Base-by-base conservation (phyloP, 345 rosid species). In the Durio zibethinus region DNA sequence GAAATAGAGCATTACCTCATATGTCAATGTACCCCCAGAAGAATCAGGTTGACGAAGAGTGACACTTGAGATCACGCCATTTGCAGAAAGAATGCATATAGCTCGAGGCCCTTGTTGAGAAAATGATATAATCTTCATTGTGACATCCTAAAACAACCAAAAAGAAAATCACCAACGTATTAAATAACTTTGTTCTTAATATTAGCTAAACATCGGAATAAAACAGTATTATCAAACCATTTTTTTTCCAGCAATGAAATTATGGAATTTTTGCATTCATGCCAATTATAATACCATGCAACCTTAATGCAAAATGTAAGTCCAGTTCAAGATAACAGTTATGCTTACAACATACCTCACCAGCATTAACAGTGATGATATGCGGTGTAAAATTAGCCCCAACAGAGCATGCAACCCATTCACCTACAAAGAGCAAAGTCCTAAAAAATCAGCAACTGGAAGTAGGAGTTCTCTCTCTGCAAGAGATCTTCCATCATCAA, bases 81-180 rank as follows among this genome's bases (percentile, higher is more conserved):
- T 96, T 15, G 99, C 98, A 45, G 97, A 93, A 63, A 96, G 86
- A 75, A 96, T 87, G 69, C 99, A 96, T 74, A 96, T 89, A 18
- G 97, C 88, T 67, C 98, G 90, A 76, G 99, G 97, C 78, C 99
- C 99, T 97, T 92, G 97, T 84, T 97, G 99, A 56, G 97, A 97
- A 87, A 97, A 97, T 64, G 99, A 94, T 76, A 97, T 97, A 77
- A 97, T 86, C 92, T 97, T 97, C 94, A 88, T 94, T 2, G 95
- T 94, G 35, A 97, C 94, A 73, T 97, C 99, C 99, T 97, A 83
- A 29, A 79, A 45, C 72, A 54, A 60, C 62, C 73, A 78, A 71
- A 50, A 42, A 16, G 8, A 61, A 71, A 76, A 43, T 56, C 47
- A 73, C 11, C 4, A 20, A 33, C 21, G 3, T 64, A 61, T 8